Conservation (phyloP, 2,329 filamentous ascomycete species). For the Endothia cerciana region DNA sequence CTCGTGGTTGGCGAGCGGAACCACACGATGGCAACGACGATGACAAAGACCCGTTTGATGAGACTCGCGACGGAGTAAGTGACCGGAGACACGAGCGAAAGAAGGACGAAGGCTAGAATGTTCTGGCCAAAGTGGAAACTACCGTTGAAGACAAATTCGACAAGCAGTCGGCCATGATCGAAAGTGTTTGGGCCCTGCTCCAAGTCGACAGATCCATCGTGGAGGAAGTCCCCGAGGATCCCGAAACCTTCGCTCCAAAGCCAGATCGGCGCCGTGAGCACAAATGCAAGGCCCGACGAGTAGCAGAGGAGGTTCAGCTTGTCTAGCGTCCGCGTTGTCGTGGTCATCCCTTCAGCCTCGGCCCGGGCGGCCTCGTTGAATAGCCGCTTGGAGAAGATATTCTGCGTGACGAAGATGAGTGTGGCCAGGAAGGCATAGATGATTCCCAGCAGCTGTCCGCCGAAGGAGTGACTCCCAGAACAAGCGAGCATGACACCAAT, state of each 20-base stretch:
- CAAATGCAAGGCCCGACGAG: constrained; percentile 89
- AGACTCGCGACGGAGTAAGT: constrained; percentile 96
- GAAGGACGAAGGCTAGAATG: constrained; percentile 88
- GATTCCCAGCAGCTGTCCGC: constrained; percentile 88
- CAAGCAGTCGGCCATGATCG: constrained; percentile 70
- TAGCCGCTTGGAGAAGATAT: constrained; percentile 96
- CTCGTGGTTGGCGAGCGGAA: constrained; percentile 87
- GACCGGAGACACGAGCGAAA: constrained; percentile 93
- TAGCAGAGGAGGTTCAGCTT: constrained; percentile 97
- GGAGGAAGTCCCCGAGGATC: constrained; percentile 76
- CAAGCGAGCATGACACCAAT: constrained; percentile 95
- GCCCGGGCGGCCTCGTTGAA: constrained; percentile 92
- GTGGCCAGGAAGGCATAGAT: constrained; percentile 87
- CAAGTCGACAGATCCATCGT: constrained; percentile 76
- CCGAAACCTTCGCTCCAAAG: constrained; percentile 85
- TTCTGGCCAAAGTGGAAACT: constrained; percentile 96
- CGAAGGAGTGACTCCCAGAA: constrained; percentile 77
- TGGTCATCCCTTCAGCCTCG: constrained; percentile 71
- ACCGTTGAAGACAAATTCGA: constrained; percentile 98
- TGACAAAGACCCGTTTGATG: constrained; percentile 97
- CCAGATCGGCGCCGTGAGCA: constrained; percentile 90
- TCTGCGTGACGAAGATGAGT: constrained; percentile 94
- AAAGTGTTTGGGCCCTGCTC: constrained; percentile 65
- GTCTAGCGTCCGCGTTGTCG: constrained; percentile 79
- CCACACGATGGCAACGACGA: constrained; percentile 93